These are phyloP conservation scores for Ascomycota sp. DNA, from an alignment of 2,329 filamentous ascomycete genomes.

Conservation along the genomic window DNA sequence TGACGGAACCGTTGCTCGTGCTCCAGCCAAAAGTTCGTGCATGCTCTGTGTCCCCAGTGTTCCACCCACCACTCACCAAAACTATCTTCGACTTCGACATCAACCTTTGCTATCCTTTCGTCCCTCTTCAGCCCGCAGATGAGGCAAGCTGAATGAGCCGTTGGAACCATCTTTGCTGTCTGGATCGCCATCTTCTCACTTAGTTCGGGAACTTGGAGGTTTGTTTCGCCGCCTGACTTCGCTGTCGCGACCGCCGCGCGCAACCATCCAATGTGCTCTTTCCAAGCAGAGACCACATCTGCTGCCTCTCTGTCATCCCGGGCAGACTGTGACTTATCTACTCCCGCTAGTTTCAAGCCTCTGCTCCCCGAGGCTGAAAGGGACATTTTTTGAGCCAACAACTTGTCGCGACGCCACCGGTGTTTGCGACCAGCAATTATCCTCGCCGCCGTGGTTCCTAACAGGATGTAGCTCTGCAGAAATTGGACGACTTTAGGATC, in stretches of 20 bases:
- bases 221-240: conserved; percentile 32
- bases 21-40: conserved; percentile 65
- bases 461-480: conserved; percentile 37
- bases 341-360: conserved; percentile 74
- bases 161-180: conserved; percentile 48
- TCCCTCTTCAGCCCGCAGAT: conserved; percentile 76
- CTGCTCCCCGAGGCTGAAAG: conserved; percentile 57
- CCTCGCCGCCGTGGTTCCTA: conserved; percentile 48
- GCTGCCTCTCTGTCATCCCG: conserved; percentile 70
- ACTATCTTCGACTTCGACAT: conserved; percentile 60
- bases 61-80: conserved; percentile 96
- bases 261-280: conserved; percentile 49
- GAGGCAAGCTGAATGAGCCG: conserved; percentile 53
- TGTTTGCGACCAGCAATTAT: conserved; percentile 66
- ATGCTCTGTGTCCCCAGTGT: conserved; percentile 61
- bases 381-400: conserved; percentile 68
- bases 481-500: conserved; percentile 40
- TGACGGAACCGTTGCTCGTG: conserved; percentile 49
- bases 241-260: conserved; percentile 48
- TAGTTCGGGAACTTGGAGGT: conserved; percentile 45
- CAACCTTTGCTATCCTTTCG: conserved; percentile 56
- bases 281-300: conserved; percentile 57
- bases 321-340: conserved; percentile 62
- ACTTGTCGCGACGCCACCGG: conserved; percentile 76
- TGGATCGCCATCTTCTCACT: conserved; percentile 44